Base-by-base conservation (phyloP, 1,139 yeast species). In the Taiozyma sp. region DNA sequence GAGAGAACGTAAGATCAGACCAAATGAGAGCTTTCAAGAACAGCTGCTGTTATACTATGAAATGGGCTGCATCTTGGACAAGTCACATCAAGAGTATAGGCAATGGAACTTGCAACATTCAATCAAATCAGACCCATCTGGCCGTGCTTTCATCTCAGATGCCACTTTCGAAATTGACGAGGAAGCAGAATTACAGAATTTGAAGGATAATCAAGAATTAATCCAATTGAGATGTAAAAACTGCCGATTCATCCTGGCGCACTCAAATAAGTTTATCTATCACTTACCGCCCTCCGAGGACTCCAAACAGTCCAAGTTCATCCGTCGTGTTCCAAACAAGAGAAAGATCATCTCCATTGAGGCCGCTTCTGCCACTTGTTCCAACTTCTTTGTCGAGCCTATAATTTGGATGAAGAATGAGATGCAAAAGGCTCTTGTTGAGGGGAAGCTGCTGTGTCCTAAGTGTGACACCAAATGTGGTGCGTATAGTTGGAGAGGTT, bases 401-500 rank as follows among this genome's bases (percentile, higher is more conserved):
- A 72, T 92, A 52, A 73, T 75, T 38, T 93, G 99, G 99, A 93
- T 93, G 99, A 79, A 84, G 54, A 72, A 75, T 1, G 96, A 89
- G 63, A 72, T 92, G 43, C 76, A 72, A 44, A 70, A 72, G 55
- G 81, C 79, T 45, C 85, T 84, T 49, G 63, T 93, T 8, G 97
- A 92, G 65, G 99, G 99, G 2, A 88, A 86, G 62, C 83, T 93
- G 47, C 66, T 71, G 23, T 93, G 99, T 67, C 95, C 96, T 4
- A 86, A 84, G 62, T 93, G 99, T 71, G 72, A 74, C 6, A 75
- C 87, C n/a, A 87, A 86, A 68, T 79, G 86, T 3, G 99, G 99
- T 7, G 92, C 91, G 0, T 93, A 91, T 65, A 83, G 86, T 56
- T 93, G 99, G 99, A 88, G 84, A 65, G 99, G 99, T 0, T 83